phyloP scores from a whole-genome alignment of 805 yeast species.

The Candida wancherniae region DNA sequence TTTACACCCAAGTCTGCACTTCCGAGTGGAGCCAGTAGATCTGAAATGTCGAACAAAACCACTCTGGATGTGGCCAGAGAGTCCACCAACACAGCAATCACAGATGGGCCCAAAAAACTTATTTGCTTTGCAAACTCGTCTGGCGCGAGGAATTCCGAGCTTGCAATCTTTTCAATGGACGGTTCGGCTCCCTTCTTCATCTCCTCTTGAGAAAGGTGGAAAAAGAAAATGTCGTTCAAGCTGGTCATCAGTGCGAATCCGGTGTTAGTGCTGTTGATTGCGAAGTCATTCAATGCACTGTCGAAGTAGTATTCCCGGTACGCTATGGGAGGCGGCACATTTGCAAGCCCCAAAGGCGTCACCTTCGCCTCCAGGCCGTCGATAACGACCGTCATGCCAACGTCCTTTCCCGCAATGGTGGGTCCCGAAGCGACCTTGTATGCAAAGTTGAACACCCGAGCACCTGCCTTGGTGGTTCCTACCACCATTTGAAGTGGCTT shows the following conservation, averaged over 20 bases:
- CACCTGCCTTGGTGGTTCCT: slow-evolving; percentile 42
- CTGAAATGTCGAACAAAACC: slow-evolving; percentile 44
- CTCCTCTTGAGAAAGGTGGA: slow-evolving; percentile 45
- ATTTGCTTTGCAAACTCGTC: slow-evolving; percentile 58
- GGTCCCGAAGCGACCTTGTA: slow-evolving; percentile 65
- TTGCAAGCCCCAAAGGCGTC: slow-evolving; percentile 81
- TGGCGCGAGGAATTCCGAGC: slow-evolving; percentile 29
- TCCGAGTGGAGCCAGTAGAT: slow-evolving; percentile 13
- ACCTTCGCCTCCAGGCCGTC: slow-evolving; percentile 70
- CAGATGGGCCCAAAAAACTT: slow-evolving; percentile 47
- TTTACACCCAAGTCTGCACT: slow-evolving; percentile 25
- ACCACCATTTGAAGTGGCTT: slow-evolving; percentile 72
- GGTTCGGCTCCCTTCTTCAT: slow-evolving; percentile 49
- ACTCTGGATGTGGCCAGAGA: slow-evolving; percentile 46
- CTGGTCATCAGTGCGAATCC: slow-evolving; percentile 54
- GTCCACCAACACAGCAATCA: slow-evolving; percentile 59
- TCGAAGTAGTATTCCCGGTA: slow-evolving; percentile 56
- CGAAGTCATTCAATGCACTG: slow-evolving; percentile 56
- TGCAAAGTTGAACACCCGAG: slow-evolving; percentile 67
- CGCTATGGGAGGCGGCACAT: slow-evolving; percentile 92
- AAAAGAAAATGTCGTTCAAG: slow-evolving; percentile 22
- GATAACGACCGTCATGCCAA: slow-evolving; percentile 74
- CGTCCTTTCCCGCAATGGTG: slow-evolving; percentile 58
- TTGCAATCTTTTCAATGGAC: slow-evolving; percentile 26
- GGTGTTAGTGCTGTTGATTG: slow-evolving; percentile 58